Evolutionary conservation across 441 rosid genomes (phyloP).

Genomic region (Jatropha podagrica): DNA sequence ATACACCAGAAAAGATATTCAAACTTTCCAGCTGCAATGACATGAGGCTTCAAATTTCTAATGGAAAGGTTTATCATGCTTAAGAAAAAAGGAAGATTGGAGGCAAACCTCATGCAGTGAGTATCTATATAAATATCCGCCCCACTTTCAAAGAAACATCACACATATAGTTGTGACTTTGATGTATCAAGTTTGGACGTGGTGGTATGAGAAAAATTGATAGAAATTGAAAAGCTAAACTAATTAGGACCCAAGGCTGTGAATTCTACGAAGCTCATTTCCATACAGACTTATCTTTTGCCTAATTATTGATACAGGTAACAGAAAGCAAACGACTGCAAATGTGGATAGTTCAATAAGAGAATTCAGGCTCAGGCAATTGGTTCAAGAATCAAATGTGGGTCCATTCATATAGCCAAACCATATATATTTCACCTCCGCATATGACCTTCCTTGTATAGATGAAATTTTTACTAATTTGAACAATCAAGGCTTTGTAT

Average conservation of each 20-base stretch:
- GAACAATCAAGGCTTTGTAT: not conserved
- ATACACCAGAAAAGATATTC: not conserved
- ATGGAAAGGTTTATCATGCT: too few species aligned
- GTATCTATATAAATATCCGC: not conserved
- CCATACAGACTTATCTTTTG: not conserved
- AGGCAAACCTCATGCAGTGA: not conserved
- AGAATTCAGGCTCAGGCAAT: not conserved
- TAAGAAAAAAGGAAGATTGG: not conserved
- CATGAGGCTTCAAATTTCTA: too few species aligned
- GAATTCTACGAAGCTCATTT: too few species aligned
- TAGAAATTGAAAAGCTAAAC: too few species aligned
- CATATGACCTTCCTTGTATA: not conserved
- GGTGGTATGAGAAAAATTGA: too few species aligned
- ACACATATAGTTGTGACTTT: too few species aligned
- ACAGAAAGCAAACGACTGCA: not conserved
- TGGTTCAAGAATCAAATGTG: not conserved
- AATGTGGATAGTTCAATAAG: not conserved
- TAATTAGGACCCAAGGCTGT: too few species aligned
- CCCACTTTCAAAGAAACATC: not conserved
- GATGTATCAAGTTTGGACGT: too few species aligned
- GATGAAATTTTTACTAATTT: not conserved
- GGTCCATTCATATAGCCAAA: not conserved
- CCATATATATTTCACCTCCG: not conserved
- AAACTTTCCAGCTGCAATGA: not conserved
- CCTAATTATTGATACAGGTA: not conserved